Percentiles rank a stretch among this genome's conserved stretches.
These are phyloP conservation scores for Knufia petricola DNA, from an alignment of 2,329 filamentous ascomycete species.

Conservation along the genomic window DNA sequence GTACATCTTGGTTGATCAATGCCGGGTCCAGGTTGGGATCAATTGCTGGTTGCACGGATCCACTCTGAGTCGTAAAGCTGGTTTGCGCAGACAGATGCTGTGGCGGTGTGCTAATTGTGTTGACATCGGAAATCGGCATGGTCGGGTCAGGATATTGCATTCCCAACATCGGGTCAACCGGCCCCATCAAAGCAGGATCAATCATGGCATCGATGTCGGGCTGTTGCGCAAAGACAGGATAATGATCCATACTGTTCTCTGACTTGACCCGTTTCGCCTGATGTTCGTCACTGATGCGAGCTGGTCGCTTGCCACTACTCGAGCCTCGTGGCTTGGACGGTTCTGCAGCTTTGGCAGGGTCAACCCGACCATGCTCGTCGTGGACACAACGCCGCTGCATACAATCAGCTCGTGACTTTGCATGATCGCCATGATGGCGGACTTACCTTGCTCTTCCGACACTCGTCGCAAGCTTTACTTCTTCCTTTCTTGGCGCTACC, in stretches of 20 bases:
- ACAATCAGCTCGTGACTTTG: slow-evolving; percentile 18
- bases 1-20: neutral
- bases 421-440: neutral
- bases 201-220: slow-evolving; percentile 18
- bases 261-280: slow-evolving; percentile 28
- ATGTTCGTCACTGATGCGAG: slow-evolving; percentile 34
- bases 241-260: slow-evolving; percentile 8
- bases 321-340: slow-evolving; percentile 50
- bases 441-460: slow-evolving; percentile 57
- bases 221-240: slow-evolving; percentile 11
- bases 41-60: slow-evolving; percentile 30
- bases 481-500: slow-evolving; percentile 45
- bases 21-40: slow-evolving; percentile 6
- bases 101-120: neutral
- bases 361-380: slow-evolving; percentile 54
- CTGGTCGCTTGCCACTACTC: slow-evolving; percentile 45
- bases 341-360: slow-evolving; percentile 55
- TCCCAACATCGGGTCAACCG: neutral
- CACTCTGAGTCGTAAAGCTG: slow-evolving; percentile 31
- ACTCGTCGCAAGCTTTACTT: slow-evolving; percentile 57
- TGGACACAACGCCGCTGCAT: slow-evolving; percentile 55
- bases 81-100: neutral
- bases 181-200: slow-evolving; percentile 16
- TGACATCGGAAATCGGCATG: neutral
- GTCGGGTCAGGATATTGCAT: neutral